Evolutionary conservation across 2,329 filamentous ascomycete species (phyloP), one percentile per base, ranked within the genome.

Genomic region (Botrytis galanthina): DNA sequence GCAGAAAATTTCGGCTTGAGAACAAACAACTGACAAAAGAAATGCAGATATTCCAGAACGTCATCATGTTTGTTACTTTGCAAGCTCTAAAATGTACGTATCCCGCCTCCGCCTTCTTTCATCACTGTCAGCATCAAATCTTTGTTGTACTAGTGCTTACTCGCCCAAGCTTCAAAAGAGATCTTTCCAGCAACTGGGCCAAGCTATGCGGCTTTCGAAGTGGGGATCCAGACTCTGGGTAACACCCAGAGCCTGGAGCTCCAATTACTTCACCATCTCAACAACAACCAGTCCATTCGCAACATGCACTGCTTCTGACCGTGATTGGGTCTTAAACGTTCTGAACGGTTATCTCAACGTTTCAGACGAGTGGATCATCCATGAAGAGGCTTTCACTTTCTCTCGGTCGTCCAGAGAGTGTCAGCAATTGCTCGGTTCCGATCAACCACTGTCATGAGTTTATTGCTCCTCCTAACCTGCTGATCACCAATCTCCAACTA

Each of bases 401-500:
- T 60, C 32, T 22, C 22, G 20, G 18, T 29, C 6, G 3, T 29
- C 8, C 39, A 12, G 14, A 8, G 12, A 44, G 61, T 20, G 48
- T 18, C 7, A 26, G 4, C 12, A 51, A 37, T 37, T 66, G 32
- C 22, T 32, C 44, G 1, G 44, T 44, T 1, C 22, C 51, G 18
- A 66, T 66, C 22, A 66, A 66, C 1, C 63, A 51, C 5, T 20
- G 37, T 26, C 29, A n/a, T n/a, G 29, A 48, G 32, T 66, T 32
- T 9, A n/a, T 44, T 16, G 29, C 44, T 9, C 62, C 63, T 7
- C 2, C 29, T 6, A 29, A 48, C 14, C 4, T 35, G 16, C 42
- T 59, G 84, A 87, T 71, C 91, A 95, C 83, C 90, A 91, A 5
- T 95, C 93, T 46, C 93, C 93, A 46, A 93, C 96, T 75, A 87